Evolutionary conservation across 169 alveolate genomes (phyloP).

Genomic region (Babesia divergens): DNA sequence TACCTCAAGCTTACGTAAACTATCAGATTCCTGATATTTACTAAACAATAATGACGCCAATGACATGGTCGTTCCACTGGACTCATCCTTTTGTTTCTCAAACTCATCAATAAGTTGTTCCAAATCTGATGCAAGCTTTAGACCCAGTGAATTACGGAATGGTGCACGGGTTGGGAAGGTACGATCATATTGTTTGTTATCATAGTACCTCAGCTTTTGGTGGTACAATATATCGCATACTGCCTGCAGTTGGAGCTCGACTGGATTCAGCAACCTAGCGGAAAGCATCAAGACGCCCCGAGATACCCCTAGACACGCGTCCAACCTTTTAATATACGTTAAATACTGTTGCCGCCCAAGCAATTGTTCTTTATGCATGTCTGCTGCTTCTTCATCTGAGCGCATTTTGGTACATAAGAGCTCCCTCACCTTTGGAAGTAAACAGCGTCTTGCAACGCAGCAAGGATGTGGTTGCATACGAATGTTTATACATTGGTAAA

Average conservation of each 20-base stretch:
- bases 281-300: background rate
- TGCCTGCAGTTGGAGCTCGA: slow-evolving; percentile 51
- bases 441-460: slow-evolving; percentile 47
- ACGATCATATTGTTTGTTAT: background rate
- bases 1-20: slow-evolving; percentile 4
- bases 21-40: background rate
- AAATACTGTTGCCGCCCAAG: slow-evolving; percentile 16
- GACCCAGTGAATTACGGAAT: slow-evolving; percentile 35
- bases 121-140: slow-evolving; percentile 32
- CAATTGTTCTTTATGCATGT: slow-evolving; percentile 9
- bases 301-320: slow-evolving; percentile 13
- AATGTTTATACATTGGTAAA: slow-evolving; percentile 31
- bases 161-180: slow-evolving; percentile 10
- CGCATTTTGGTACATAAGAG: too few species aligned
- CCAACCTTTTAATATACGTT: slow-evolving; percentile 10
- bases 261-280: slow-evolving; percentile 30
- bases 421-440: slow-evolving; percentile 12
- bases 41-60: background rate
- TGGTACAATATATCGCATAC: slow-evolving; percentile 29
- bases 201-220: slow-evolving; percentile 10
- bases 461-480: slow-evolving; percentile 16
- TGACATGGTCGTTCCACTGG: background rate
- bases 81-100: background rate
- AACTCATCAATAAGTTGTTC: slow-evolving; percentile 27
- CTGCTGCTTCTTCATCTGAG: slow-evolving; percentile 1